phyloP scores from a whole-genome alignment of 805 yeast genomes.

The Yamadazyma olivae region DNA sequence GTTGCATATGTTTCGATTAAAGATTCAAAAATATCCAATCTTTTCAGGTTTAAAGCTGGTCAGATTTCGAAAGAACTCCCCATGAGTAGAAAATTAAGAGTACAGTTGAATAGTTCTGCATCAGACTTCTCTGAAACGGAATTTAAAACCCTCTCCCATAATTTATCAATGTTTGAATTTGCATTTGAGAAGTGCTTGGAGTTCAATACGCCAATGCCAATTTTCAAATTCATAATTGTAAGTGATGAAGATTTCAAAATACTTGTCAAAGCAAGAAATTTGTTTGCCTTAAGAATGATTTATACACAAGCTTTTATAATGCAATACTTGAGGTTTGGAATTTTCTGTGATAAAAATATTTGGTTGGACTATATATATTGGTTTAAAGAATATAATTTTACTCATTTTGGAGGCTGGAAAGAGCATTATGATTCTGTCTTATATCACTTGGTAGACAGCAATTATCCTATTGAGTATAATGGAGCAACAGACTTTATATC shows the following conservation, averaged over 20 bases:
- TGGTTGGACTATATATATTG: conserved; percentile 25
- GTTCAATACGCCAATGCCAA: conserved; percentile 27
- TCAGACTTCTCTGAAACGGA: background rate
- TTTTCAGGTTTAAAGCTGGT: background rate
- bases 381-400: conserved; percentile 13
- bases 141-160: background rate
- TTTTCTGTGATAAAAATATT: conserved; percentile 19
- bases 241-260: conserved; percentile 11
- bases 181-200: conserved; percentile 2
- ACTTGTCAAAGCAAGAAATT: conserved; percentile 18
- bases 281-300: conserved; percentile 24
- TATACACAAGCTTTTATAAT: conserved; percentile 19
- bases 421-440: conserved; percentile 9
- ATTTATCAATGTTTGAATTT: background rate
- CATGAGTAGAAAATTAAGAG: conserved; percentile 8
- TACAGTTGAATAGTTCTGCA: background rate
- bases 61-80: background rate
- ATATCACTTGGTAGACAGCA: conserved; percentile 4
- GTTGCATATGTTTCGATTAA: conserved; percentile 1
- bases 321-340: conserved; percentile 6
- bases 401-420: conserved; percentile 11
- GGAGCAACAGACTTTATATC: background rate
- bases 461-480: background rate
- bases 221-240: conserved; percentile 24
- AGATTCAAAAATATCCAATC: conserved; percentile 1